Conservation (phyloP, 768 basidiomycete species). For the Mrakia frigida region DNA sequence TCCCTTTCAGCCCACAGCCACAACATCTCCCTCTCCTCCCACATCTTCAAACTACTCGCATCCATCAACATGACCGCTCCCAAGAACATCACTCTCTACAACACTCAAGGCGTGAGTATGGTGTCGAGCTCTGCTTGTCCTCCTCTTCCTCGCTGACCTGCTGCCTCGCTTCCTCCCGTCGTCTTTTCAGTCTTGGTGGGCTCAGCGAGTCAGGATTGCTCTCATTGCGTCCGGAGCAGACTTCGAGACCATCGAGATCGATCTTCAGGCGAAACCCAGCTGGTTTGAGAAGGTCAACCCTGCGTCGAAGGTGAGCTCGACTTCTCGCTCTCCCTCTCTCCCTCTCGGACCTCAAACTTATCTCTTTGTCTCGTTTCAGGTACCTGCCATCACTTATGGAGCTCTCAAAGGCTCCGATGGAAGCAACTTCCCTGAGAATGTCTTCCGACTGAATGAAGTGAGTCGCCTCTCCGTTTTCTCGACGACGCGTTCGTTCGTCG, state of each 20-base stretch:
- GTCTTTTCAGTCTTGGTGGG: not conserved
- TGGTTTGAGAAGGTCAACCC: not conserved
- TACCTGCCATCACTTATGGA: not conserved
- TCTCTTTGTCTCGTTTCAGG: not conserved
- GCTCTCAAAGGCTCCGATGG: not conserved
- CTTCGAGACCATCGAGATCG: not conserved
- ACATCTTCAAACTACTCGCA: not conserved
- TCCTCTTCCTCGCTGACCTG: not conserved
- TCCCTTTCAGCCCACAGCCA: not conserved
- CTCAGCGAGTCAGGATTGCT: not conserved
- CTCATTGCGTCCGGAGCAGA: not conserved
- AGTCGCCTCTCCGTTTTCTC: not conserved
- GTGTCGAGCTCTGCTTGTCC: not conserved
- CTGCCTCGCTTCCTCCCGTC: not conserved
- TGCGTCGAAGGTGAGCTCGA: not conserved
- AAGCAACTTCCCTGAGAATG: not conserved
- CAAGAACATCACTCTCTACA: not conserved
- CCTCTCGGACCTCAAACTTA: not conserved
- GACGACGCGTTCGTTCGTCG: not conserved
- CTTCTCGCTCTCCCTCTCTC: too few relatives aligned
- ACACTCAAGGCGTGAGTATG: not conserved
- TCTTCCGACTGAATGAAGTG: not conserved
- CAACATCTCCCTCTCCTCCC: not conserved
- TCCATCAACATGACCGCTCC: not conserved
- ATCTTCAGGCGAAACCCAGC: not conserved